Conservation (phyloP, 2,329 filamentous ascomycete species). For the Talaromyces sp. region DNA sequence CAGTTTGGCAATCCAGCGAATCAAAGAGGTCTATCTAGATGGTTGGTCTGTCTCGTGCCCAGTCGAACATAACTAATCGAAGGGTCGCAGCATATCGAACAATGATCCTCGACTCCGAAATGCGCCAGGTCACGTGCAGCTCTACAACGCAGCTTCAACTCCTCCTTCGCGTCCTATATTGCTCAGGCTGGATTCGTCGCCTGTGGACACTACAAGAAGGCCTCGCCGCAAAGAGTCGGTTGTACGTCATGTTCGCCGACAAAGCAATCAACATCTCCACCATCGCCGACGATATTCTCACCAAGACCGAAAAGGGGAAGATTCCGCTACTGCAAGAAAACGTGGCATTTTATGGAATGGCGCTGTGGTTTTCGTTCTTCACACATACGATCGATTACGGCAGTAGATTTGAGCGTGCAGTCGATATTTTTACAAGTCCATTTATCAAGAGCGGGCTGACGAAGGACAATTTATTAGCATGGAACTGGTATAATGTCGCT, state of each 20-base stretch:
- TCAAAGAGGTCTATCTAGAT: conserved; percentile 18
- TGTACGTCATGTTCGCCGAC: conserved; percentile 36
- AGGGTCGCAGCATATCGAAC: background rate
- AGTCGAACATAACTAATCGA: background rate
- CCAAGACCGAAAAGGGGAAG: conserved; percentile 16
- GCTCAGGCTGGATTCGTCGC: conserved; percentile 39
- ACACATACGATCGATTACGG: conserved; percentile 1
- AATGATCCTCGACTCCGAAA: conserved; percentile 10
- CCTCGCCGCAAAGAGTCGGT: conserved; percentile 22
- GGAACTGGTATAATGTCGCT: conserved; percentile 20
- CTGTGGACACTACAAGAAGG: conserved; percentile 45
- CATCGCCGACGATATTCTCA: conserved; percentile 18
- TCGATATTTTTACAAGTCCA: background rate
- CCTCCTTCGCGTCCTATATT: conserved; percentile 29
- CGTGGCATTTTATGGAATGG: background rate
- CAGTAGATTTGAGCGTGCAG: background rate
- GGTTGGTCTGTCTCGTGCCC: conserved; percentile 7
- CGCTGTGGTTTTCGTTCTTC: conserved; percentile 9
- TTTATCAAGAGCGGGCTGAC: background rate
- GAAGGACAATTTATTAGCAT: background rate
- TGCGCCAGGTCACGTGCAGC: background rate
- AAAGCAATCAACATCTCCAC: conserved; percentile 23
- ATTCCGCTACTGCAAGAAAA: background rate
- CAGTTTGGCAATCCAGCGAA: conserved; percentile 20
- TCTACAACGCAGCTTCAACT: conserved; percentile 24